These are phyloP conservation scores for Piromyces sp. DNA, from an alignment of 192 early-diverging fungal genomes.

Conservation along the genomic window DNA sequence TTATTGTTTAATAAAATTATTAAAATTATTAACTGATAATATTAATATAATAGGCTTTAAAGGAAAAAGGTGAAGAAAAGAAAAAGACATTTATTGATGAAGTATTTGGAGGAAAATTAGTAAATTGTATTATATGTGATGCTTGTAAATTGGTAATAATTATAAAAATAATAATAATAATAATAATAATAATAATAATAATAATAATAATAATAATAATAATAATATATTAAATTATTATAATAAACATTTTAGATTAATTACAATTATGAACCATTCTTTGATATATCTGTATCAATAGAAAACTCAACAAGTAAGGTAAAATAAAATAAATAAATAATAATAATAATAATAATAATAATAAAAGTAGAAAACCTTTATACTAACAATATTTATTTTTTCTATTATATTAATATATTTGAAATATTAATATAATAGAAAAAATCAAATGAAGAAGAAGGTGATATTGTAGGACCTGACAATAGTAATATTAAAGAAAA, in stretches of 20 bases:
- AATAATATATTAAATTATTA: conserved; percentile 32
- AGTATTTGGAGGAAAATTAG: conserved; percentile 48
- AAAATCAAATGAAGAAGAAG: background rate
- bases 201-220: too few relatives aligned
- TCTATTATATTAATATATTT: too few relatives aligned
- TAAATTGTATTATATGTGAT: conserved; percentile 48
- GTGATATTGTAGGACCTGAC: conserved; percentile 7
- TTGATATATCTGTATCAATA: conserved; percentile 4
- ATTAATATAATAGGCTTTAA: background rate
- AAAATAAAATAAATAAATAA: background rate
- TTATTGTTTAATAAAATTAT: too few relatives aligned
- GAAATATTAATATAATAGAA: background rate
- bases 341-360: too few relatives aligned
- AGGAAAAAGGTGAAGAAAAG: background rate
- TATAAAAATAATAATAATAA: background rate
- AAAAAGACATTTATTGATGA: conserved; percentile 35
- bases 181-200: too few relatives aligned
- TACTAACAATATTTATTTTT: too few relatives aligned
- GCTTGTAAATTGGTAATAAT: conserved; percentile 26
- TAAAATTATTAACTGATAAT: too few relatives aligned
- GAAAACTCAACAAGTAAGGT: conserved; percentile 4
- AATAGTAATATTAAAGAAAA: conserved; percentile 2
- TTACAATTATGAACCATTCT: conserved; percentile 9
- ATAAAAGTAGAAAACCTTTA: too few relatives aligned
- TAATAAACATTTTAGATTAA: conserved; percentile 38